A percentile compares a stretch with the other conserved stretches of the same genome.
These are phyloP conservation scores for Linum trigynum DNA, from an alignment of 345 rosid species.

Conservation along the genomic window DNA sequence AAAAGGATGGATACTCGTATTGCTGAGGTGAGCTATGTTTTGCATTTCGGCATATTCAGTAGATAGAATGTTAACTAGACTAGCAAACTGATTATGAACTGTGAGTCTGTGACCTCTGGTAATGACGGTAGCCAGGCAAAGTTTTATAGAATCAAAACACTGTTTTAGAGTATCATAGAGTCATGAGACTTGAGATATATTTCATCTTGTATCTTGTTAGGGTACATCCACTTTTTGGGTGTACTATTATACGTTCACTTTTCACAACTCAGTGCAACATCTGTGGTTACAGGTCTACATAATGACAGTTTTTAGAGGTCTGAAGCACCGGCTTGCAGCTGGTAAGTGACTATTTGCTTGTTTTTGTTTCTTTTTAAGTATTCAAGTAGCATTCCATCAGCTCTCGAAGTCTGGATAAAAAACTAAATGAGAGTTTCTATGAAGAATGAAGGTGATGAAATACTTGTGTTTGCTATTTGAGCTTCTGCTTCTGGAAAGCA, in stretches of 20 bases:
- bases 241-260: background rate
- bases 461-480: background rate
- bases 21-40: constrained; percentile 41
- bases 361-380: background rate
- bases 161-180: too few species aligned
- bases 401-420: background rate
- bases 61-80: too few species aligned
- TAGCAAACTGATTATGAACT: too few species aligned
- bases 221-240: constrained; percentile 1
- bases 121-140: too few species aligned
- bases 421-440: background rate
- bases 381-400: background rate
- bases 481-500: background rate
- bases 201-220: too few species aligned
- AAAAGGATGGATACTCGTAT: constrained; percentile 42
- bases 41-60: too few species aligned
- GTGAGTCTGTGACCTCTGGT: too few species aligned
- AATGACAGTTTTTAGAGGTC: constrained; percentile 70
- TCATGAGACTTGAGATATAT: too few species aligned
- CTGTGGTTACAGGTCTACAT: constrained; percentile 58
- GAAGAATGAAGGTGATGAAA: background rate
- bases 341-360: constrained; percentile 30
- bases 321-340: constrained; percentile 90
- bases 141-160: too few species aligned
- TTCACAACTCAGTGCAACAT: background rate